Base-by-base conservation (phyloP, 2,329 filamentous ascomycete species). In the Microdochium nivale region DNA sequence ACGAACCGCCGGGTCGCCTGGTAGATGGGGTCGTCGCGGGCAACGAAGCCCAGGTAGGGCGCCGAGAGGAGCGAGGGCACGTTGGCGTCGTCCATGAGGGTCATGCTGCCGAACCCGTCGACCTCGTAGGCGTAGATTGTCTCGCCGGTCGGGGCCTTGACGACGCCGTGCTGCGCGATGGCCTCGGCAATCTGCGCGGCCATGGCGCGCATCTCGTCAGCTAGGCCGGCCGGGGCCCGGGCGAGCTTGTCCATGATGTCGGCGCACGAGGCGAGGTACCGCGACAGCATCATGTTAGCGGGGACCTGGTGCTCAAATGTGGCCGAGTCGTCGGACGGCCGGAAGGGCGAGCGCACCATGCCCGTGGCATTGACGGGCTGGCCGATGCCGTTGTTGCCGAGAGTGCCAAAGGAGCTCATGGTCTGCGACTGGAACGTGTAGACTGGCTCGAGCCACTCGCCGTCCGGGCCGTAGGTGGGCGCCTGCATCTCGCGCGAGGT, bases 241-340 rank as follows among this genome's bases (percentile, higher is more conserved):
- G 73, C 69, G 3, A 78, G 63, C 7, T 58, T 57, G 24, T 68
- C 63, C 67, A 77, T 75, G 53, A 79, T 71, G 56, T 67, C 53
- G 62, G 74, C 60, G 59, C 76, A 66, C 0, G 74, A 70, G 11
- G 70, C 69, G 2, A 90, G 75, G 59, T 83, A 87, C 23, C 77
- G 70, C 30, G 83, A 75, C 57, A 90, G 84, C 85, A 89, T 88
- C 85, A 90, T 90, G 66, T 96, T 97, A 30, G 87, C 84, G 0
- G 92, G 92, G 59, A 96, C 88, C 60, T 95, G 84, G 67, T 90
- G 92, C 63, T 92, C 89, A 54, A 90, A 84, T 37, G 88, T 87
- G 1, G 87, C 89, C 14, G 89, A 83, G 66, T 96, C 92, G 65
- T 97, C 92, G 53, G 87, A 92, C 0, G 91, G 92, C 1, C 92